Base-by-base conservation (phyloP, 345 rosid species). In the Camelina hispida region DNA sequence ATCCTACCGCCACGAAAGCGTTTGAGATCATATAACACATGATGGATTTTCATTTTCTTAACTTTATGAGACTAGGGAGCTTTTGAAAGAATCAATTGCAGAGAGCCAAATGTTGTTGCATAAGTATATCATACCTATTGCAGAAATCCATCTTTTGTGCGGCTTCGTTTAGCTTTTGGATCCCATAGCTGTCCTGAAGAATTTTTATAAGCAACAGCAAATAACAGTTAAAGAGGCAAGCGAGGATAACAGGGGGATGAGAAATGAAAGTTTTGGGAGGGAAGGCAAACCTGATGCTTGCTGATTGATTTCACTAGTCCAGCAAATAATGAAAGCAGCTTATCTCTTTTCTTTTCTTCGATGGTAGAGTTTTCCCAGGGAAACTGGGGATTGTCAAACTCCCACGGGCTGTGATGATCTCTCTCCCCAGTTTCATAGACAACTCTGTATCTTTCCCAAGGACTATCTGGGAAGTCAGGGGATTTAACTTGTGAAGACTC, bases 381-480 rank as follows among this genome's bases (percentile, higher is more conserved):
- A 63, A 76, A 44, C 38, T 79, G 82, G 56, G 83, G 88, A 77
- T 92, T 97, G 58, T 85, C 87, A 83, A 95, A 86, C 83, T 95
- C 98, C 99, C 99, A 95, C 48, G 98, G 93, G 80, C 97, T 89
- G 82, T 95, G 98, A 5, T 23, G 78, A 62, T 76, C 84, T n/a
- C 64, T 71, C 58, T 86, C 83, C 25, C 85, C 95, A 66, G 79
- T 82, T 76, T 73, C 80, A 65, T 95, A 95, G 50, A 35, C 78
- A 20, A 95, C 74, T 7, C 38, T 59, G 74, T 83, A 95, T 68
- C 87, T 88, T 76, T 95, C 99, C 99, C 99, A 95, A 50, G 98
- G 99, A 84, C 98, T 92, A 60, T 86, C 87, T 4, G 91, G 90
- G 74, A 95, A 92, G 20, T 95, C 93, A 8, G 42, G 20, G 38